phyloP scores from a whole-genome alignment of 106 monocot genomes.

The Hemerocallis citrina region DNA sequence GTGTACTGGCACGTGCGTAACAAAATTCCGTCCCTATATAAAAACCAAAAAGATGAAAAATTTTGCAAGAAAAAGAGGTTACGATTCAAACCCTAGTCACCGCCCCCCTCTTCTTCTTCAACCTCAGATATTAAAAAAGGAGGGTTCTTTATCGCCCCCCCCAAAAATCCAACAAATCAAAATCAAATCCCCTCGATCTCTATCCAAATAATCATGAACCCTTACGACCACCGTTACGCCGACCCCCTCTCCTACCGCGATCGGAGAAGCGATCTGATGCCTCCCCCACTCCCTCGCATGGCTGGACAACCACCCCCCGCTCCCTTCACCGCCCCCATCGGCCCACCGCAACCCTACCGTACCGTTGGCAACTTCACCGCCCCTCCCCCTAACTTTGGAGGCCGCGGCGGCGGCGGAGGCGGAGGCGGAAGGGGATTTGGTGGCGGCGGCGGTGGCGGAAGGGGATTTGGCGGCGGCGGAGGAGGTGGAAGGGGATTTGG shows the following conservation, averaged over 20 bases:
- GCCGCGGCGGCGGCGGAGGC: neutral
- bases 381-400: neutral
- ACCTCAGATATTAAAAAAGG: too few species aligned
- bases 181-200: too few species aligned
- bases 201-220: constrained; percentile 32
- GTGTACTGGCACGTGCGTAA: too few species aligned
- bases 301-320: constrained; percentile 1
- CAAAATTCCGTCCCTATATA: too few species aligned
- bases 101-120: too few species aligned
- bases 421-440: constrained; percentile 19
- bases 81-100: too few species aligned
- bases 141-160: too few species aligned
- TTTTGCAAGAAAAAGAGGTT: too few species aligned
- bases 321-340: neutral
- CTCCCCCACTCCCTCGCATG: neutral
- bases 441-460: constrained; percentile 12
- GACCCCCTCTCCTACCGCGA: constrained; percentile 75
- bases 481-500: constrained; percentile 6
- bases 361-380: constrained; percentile 9
- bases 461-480: neutral
- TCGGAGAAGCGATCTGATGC: constrained; percentile 37
- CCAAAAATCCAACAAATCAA: too few species aligned
- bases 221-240: constrained; percentile 54
- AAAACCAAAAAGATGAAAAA: too few species aligned
- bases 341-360: neutral